Evolutionary conservation across 441 rosid genomes (phyloP), one percentile per base, ranked within the genome.

Genomic region (Sinapis alba): DNA sequence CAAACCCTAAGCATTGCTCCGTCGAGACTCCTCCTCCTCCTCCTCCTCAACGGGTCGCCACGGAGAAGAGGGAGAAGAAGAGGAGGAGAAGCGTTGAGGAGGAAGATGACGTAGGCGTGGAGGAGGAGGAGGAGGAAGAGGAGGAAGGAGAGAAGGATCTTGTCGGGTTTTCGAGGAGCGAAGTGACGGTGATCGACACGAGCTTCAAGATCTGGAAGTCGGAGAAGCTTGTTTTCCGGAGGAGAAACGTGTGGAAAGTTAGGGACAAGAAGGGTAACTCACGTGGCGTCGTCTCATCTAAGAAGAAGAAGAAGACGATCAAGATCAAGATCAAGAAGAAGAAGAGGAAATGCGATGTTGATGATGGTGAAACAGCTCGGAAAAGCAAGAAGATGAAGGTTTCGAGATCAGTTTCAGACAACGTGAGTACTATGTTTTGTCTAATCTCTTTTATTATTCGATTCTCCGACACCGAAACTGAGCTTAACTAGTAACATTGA

Each of bases 161-260:
- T 30, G 79, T 84, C 6, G 97, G 97, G 10, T 94, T 84, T 74
- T 90, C 98, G 67, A 90, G 89, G 79, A 92, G 97, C 65, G 98
- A 94, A 78, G 97, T 92, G 81, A 92, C 97, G 4, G 93, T 94
- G 43, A 94, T 94, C 5, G 98, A 94, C 70, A 91, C 97, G n/a
- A 92, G 95, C 85, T 83, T 84, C 21, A 73, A 77, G 30, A 82
- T 69, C 65, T 94, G 98, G 98, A 94, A 94, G 84, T 82, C 82
- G 47, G 97, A 94, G 72, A 94, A 92, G 80, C 68, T 89, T 36
- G 87, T 92, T 58, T 90, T 79, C 28, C 72, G 98, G 65, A 86
- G 82, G 86, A 87, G 85, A 59, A 88, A 87, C 47, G 86, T 85
- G 28, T 94, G 97, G 97, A 94, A 90, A 86, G 92, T 89, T 27